phyloP scores from a whole-genome alignment of 2,329 filamentous ascomycete species.

The Neofusicoccum kwambonambiense region DNA sequence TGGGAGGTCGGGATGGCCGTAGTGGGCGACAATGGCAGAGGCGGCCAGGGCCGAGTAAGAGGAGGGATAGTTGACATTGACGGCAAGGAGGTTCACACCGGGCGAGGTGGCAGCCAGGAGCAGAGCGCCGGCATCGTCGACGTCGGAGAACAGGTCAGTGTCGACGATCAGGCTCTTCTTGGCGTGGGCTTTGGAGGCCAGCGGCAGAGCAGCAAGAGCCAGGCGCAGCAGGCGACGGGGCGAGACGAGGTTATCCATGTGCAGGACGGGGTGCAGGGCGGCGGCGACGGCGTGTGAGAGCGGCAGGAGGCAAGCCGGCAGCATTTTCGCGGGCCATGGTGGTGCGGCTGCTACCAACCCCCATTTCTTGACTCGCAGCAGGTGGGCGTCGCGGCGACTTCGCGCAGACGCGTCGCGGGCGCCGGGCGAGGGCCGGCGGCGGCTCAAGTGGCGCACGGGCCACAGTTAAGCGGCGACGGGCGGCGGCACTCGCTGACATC shows the following conservation, averaged over 20 bases:
- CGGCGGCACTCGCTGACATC: no score
- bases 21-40: conserved; percentile 42
- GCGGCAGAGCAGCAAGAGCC: background rate
- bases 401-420: no score
- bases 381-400: background rate
- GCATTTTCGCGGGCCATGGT: background rate
- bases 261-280: background rate
- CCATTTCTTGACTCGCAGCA: background rate
- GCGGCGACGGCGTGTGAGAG: background rate
- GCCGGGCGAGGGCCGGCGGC: no score
- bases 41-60: conserved; percentile 42
- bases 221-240: background rate
- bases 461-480: no score
- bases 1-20: conserved; percentile 37
- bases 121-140: conserved; percentile 45
- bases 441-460: no score
- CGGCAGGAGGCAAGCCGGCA: background rate
- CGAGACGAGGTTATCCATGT: background rate
- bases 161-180: conserved; percentile 46
- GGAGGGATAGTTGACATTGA: conserved; percentile 45
- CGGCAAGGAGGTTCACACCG: conserved; percentile 39
- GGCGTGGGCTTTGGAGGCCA: background rate
- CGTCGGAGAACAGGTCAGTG: conserved; percentile 50
- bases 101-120: conserved; percentile 43
- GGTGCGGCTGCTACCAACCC: background rate